A percentile compares a stretch with the other conserved stretches of the same genome.
Conservation (phyloP, 371 early-diverging fungal species). For the Syncephalastrum monosporum region DNA sequence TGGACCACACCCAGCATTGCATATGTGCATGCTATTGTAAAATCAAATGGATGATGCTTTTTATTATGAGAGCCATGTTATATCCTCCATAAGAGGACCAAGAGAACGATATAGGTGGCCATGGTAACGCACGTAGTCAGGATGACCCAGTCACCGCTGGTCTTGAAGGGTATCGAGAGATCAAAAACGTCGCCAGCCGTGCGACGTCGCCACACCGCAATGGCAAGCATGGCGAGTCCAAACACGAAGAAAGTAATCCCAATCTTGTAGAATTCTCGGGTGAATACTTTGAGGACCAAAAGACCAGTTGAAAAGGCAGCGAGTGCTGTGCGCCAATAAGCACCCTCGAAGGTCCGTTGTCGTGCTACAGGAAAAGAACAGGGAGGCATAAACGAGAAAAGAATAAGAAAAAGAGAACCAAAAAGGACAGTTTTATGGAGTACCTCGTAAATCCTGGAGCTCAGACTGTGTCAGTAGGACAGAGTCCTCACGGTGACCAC, state of each 20-base stretch:
- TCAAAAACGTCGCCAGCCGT: conserved; percentile 51
- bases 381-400: background rate
- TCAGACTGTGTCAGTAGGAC: conserved; percentile 36
- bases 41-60: too few relatives aligned
- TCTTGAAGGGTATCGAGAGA: conserved; percentile 41
- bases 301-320: conserved; percentile 70
- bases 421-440: background rate
- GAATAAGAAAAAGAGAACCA: background rate
- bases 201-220: conserved; percentile 59
- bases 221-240: conserved; percentile 65
- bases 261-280: conserved; percentile 66
- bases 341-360: conserved; percentile 78
- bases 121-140: conserved; percentile 52
- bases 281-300: conserved; percentile 69
- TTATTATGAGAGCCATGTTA: conserved; percentile 4
- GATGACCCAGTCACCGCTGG: conserved; percentile 51
- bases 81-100: conserved; percentile 39
- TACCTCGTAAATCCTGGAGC: conserved; percentile 46
- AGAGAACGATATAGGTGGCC: conserved; percentile 47
- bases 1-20: too few relatives aligned
- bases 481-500: conserved; percentile 46
- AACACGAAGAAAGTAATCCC: conserved; percentile 74
- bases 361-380: conserved; percentile 45
- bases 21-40: too few relatives aligned
- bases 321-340: conserved; percentile 76